phyloP scores from a whole-genome alignment of 1,284 basidiomycete genomes.

The Boletus sp. region DNA sequence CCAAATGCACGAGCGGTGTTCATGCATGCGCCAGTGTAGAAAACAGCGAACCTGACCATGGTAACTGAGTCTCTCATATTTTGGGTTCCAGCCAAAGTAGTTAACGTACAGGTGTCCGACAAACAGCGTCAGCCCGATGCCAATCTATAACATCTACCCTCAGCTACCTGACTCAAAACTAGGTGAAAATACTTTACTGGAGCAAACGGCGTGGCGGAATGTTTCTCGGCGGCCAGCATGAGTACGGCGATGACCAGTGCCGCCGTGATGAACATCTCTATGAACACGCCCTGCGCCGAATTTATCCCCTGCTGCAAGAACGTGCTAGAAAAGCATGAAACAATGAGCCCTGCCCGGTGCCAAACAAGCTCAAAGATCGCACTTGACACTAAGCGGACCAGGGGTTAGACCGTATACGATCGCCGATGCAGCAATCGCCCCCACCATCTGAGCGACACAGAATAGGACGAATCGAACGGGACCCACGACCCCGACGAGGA shows the following conservation, averaged over 20 bases:
- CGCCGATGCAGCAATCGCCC: constrained; percentile 60
- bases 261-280: constrained; percentile 68
- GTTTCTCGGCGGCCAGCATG: constrained; percentile 69
- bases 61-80: background rate
- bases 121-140: constrained; percentile 69
- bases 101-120: constrained; percentile 56
- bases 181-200: constrained; percentile 40
- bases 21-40: constrained; percentile 57
- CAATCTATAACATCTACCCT: constrained; percentile 41
- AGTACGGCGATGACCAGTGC: constrained; percentile 57
- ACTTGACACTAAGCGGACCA: constrained; percentile 56
- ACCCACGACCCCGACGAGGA: constrained; percentile 55
- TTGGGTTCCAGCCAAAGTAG: background rate
- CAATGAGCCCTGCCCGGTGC: constrained; percentile 2
- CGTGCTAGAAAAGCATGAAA: constrained; percentile 36
- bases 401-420: constrained; percentile 61
- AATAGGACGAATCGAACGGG: constrained; percentile 62
- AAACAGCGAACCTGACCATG: constrained; percentile 43
- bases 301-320: constrained; percentile 43
- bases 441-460: constrained; percentile 58
- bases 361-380: constrained; percentile 20
- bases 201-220: constrained; percentile 66
- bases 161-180: background rate
- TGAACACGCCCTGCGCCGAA: constrained; percentile 59
- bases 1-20: constrained; percentile 77